Base-by-base conservation (phyloP, 2,329 filamentous ascomycete genomes). In the Parastagonospora avenae region DNA sequence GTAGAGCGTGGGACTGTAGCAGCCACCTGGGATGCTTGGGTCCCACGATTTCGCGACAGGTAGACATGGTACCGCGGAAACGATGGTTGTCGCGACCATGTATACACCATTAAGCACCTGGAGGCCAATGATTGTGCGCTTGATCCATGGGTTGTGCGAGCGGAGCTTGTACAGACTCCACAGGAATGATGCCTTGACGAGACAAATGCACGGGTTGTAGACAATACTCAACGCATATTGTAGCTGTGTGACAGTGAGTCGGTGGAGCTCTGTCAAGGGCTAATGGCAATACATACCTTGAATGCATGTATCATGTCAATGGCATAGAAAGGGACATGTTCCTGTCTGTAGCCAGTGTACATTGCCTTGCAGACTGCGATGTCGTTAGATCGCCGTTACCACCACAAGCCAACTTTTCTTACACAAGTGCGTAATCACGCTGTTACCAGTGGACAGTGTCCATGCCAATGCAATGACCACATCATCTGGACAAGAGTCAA, bases 101-200 rank as follows among this genome's bases (percentile, higher is more conserved):
- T 55, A 59, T 9, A 55, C 41, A 15, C 36, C 42, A 39, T 62
- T 65, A 31, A 62, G 51, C 16, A 50, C 50, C 52, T 60, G 60
- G 10, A 62, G 48, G 12, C 50, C 42, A 40, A 62, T 56, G 30
- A 64, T 60, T 24, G 45, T 50, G 11, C 46, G 46, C 27, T 49
- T 50, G 42, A 55, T 62, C 47, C 46, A 52, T 27, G 42, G 47
- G 46, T 55, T 57, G 45, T 43, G 48, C 8, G 60, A 62, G 8
- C 53, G 54, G 3, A 65, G 55, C 30, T 55, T 60, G 46, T 61
- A 55, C 10, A 65, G 52, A 27, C 49, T 62, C 57, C 55, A 61
- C 6, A 65, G 33, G 46, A 65, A 63, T 12, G 62, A 65, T 6
- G 55, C 50, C 40, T 65, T 65, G 24, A 63, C 48, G 2, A 60